phyloP scores from a whole-genome alignment of 2,329 filamentous ascomycete genomes.

The Diaporthe citriasiana region DNA sequence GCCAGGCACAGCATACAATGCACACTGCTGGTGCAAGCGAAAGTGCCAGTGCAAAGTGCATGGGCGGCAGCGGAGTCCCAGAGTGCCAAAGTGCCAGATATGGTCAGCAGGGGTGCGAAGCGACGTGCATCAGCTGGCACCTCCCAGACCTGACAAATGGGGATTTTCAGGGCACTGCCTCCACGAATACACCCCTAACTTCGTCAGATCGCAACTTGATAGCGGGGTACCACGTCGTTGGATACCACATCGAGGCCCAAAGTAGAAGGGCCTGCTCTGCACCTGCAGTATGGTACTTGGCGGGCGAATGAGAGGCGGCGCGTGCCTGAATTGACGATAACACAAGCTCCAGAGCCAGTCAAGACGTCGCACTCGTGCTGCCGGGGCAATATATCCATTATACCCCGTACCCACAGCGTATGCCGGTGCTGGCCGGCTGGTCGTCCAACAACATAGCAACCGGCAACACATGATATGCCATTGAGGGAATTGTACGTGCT shows the following conservation, averaged over 20 bases:
- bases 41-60: not conserved
- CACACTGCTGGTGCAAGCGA: not conserved
- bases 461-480: not conserved
- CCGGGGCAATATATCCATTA: conserved; percentile 1
- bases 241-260: conserved; percentile 37
- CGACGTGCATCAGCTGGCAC: conserved; percentile 34
- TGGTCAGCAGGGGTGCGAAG: conserved; percentile 30
- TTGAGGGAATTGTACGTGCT: too few relatives aligned
- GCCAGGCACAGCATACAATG: conserved; percentile 21
- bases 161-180: conserved; percentile 36
- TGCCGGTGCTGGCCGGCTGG: not conserved
- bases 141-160: conserved; percentile 33
- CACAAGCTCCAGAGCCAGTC: conserved; percentile 28
- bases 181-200: conserved; percentile 32
- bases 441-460: not conserved
- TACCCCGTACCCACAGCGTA: conserved; percentile 27
- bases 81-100: not conserved
- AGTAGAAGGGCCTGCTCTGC: conserved; percentile 37
- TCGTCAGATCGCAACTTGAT: conserved; percentile 37
- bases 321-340: conserved; percentile 40
- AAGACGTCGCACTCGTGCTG: conserved; percentile 20
- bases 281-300: conserved; percentile 36
- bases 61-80: not conserved
- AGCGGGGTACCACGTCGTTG: conserved; percentile 41
- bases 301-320: conserved; percentile 40